Evolutionary conservation across 805 yeast genomes (phyloP).

Genomic region (Schwanniomyces vanrijiae): DNA sequence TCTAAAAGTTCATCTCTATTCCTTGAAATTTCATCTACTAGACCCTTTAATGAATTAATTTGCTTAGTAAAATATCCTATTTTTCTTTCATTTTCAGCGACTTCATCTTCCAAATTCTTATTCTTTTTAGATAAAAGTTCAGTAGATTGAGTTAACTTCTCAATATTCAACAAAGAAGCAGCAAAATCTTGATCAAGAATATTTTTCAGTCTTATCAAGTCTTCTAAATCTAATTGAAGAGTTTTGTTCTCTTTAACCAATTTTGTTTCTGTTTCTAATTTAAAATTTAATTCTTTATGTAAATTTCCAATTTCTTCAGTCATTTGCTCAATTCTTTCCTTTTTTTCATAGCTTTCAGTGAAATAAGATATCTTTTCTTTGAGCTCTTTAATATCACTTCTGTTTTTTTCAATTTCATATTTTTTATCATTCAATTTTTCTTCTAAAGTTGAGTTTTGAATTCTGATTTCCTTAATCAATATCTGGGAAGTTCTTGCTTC

Average conservation of each 20-base stretch:
- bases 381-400: constrained; percentile 48
- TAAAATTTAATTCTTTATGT: constrained; percentile 51
- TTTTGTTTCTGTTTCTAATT: constrained; percentile 64
- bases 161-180: constrained; percentile 43
- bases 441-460: constrained; percentile 51
- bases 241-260: constrained; percentile 64
- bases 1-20: constrained; percentile 64
- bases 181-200: constrained; percentile 29
- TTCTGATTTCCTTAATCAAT: constrained; percentile 51
- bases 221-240: constrained; percentile 59
- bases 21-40: constrained; percentile 57
- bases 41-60: constrained; percentile 53
- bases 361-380: constrained; percentile 57
- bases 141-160: constrained; percentile 32
- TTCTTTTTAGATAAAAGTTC: constrained; percentile 26
- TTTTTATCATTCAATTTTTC: constrained; percentile 56
- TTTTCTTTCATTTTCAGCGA: constrained; percentile 35
- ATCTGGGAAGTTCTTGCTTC: constrained; percentile 57
- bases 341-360: constrained; percentile 44
- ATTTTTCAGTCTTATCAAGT: constrained; percentile 25
- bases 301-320: constrained; percentile 55
- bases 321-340: constrained; percentile 42
- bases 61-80: constrained; percentile 43
- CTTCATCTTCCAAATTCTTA: constrained; percentile 33
- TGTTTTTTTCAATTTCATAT: constrained; percentile 51